Evolutionary conservation across 805 yeast genomes (phyloP), one percentile per base, ranked within the genome.

Genomic region (Nakazawaea ishiwadae): DNA sequence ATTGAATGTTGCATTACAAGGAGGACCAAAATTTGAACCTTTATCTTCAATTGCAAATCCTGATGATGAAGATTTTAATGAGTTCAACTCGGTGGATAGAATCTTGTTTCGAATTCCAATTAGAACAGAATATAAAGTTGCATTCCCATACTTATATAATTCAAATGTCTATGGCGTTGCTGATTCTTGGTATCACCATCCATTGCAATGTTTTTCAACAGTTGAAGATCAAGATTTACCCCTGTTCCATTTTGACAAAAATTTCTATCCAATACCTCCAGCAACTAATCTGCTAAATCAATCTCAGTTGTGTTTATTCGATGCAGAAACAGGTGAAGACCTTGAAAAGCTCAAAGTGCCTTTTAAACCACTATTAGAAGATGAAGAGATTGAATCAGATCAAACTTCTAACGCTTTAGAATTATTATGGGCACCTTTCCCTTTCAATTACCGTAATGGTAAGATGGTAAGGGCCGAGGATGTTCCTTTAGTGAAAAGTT

Each of bases 1-100:
- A 7, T 69, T 93, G 38, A 88, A 90, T 53, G 72, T 81, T 34
- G 83, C 95, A 1, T 69, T 93, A 26, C 96, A 97, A 0, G 96
- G 96, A 10, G 99, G 99, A 0, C 98, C 99, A 10, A 86, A 84
- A 56, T 93, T 89, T 60, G 98, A 90, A 62, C 96, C 96, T 0
- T 62, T 90, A 12, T 78, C 71, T 62, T 79, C 81, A 46, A 85
- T 82, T 39, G 65, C 69, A 29, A 79, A 33, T 18, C 71, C 72
- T 20, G 84, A 79, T 35, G 58, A 59, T 20, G 91, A 84, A 45
- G 97, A 90, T 56, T 84, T 74, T 59, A 87, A 85, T 41, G 98
- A 91, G 58, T 90, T 93, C 63, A 90, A 90, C 53, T 77, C 96
- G 7, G 73, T 91, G 30, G 96, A 90, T 54, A 68, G 96, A 55